A percentile compares a stretch with the other conserved stretches of the same genome.
These are phyloP conservation scores for Clitoria ternatea DNA, from an alignment of 306 rosid species.

Conservation along the genomic window DNA sequence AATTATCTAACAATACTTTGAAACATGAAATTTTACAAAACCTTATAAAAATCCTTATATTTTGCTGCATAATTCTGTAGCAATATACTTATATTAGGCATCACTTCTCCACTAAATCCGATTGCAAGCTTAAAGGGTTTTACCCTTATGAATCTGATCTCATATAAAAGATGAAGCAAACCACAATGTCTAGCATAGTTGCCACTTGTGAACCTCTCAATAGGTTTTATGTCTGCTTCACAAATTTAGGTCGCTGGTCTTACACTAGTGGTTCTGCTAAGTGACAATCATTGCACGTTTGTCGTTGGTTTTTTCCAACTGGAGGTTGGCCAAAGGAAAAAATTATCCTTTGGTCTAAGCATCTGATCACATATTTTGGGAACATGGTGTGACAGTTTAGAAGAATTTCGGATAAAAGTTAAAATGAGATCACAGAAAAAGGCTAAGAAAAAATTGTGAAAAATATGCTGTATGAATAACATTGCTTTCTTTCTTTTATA, in stretches of 20 bases:
- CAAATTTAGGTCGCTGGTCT: neutral
- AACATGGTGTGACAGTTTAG: neutral
- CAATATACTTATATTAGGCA: too few species aligned
- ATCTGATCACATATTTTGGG: neutral
- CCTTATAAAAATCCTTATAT: too few species aligned
- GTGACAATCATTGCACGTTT: neutral
- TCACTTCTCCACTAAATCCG: too few species aligned
- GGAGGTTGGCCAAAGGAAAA: too few species aligned
- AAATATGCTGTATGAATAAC: slow-evolving; percentile 14
- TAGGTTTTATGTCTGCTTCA: neutral
- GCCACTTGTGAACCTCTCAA: neutral
- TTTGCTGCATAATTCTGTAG: too few species aligned
- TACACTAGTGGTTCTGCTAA: neutral
- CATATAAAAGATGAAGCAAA: neutral
- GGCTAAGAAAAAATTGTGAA: neutral
- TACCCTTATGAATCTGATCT: too few species aligned
- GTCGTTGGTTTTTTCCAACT: too few species aligned
- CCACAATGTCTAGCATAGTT: neutral
- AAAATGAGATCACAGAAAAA: neutral
- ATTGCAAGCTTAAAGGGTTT: too few species aligned
- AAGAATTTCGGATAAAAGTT: neutral
- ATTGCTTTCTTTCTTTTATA: slow-evolving; percentile 7
- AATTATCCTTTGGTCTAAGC: too few species aligned
- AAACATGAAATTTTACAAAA: too few species aligned
- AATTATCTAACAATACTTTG: too few species aligned